Evolutionary conservation across 345 rosid species (phyloP).

Genomic region (Alliaria petiolata): DNA sequence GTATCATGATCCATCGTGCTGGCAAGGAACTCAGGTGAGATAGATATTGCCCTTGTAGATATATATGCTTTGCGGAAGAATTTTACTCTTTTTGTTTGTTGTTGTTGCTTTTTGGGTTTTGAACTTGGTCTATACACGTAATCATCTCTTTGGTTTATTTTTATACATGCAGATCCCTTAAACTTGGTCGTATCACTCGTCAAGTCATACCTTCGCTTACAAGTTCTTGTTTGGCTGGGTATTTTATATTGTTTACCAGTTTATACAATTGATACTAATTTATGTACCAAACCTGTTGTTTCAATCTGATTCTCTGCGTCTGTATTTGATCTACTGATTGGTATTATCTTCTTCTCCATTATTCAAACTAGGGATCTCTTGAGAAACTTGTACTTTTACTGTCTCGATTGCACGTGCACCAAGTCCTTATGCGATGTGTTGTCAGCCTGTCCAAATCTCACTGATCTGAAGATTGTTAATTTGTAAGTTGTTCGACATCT

Average conservation of each 20-base stretch:
- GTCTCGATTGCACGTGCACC: constrained; percentile 44
- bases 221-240: constrained; percentile 49
- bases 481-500: constrained; percentile 43
- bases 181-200: constrained; percentile 57
- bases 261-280: not conserved
- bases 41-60: constrained; percentile 42
- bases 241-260: not conserved
- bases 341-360: not conserved
- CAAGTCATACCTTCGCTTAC: constrained; percentile 41
- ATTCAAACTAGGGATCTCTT: constrained; percentile 40
- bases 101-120: too few relatives aligned
- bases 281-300: too few relatives aligned
- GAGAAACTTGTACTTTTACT: constrained; percentile 63
- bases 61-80: too few relatives aligned
- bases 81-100: too few relatives aligned
- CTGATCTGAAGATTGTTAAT: constrained; percentile 73
- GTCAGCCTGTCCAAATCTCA: constrained; percentile 57
- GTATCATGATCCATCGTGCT: too few relatives aligned
- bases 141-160: too few relatives aligned
- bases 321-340: too few relatives aligned
- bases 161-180: constrained; percentile 50
- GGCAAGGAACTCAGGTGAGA: too few relatives aligned
- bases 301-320: too few relatives aligned
- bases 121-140: too few relatives aligned
- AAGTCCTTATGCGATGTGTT: constrained; percentile 43